A percentile compares a stretch with the other conserved stretches of the same genome.
Conservation (phyloP, 2,329 filamentous ascomycete species). For the Arthroderma uncinatum region DNA sequence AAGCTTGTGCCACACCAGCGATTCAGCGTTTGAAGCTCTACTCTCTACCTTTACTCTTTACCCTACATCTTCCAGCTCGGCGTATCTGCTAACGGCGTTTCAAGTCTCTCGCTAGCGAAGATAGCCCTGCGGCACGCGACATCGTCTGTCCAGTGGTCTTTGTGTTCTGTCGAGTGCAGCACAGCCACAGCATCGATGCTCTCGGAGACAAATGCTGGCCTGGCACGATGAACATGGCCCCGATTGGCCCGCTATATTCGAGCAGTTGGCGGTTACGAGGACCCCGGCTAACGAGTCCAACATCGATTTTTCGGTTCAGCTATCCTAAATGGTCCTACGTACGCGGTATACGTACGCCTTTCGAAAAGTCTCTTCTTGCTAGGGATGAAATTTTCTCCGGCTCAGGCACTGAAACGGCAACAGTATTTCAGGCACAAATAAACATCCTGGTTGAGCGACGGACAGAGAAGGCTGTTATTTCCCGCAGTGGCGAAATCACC, state of each 20-base stretch:
- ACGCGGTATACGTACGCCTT: too few relatives aligned
- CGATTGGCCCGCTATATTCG: too few relatives aligned
- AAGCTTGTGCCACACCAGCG: not conserved
- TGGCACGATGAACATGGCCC: too few relatives aligned
- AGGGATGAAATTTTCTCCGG: not conserved
- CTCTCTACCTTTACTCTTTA: too few relatives aligned
- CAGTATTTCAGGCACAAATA: not conserved
- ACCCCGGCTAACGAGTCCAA: not conserved
- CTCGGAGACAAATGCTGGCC: too few relatives aligned
- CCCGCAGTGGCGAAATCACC: not conserved
- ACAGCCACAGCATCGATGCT: conserved; percentile 4
- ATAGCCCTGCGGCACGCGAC: too few relatives aligned
- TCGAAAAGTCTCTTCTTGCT: not conserved
- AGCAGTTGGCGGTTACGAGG: too few relatives aligned
- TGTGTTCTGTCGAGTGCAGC: not conserved
- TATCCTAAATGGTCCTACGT: not conserved
- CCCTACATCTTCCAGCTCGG: too few relatives aligned
- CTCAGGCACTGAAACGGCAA: not conserved
- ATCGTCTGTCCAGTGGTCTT: too few relatives aligned
- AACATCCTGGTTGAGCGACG: not conserved
- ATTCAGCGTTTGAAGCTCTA: too few relatives aligned
- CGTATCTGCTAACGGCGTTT: too few relatives aligned
- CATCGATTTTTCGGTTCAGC: not conserved
- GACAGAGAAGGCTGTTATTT: not conserved
- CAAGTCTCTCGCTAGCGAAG: too few relatives aligned